Evolutionary conservation across 1,139 yeast genomes (phyloP).

Genomic region (Kodamaea fungicola): DNA sequence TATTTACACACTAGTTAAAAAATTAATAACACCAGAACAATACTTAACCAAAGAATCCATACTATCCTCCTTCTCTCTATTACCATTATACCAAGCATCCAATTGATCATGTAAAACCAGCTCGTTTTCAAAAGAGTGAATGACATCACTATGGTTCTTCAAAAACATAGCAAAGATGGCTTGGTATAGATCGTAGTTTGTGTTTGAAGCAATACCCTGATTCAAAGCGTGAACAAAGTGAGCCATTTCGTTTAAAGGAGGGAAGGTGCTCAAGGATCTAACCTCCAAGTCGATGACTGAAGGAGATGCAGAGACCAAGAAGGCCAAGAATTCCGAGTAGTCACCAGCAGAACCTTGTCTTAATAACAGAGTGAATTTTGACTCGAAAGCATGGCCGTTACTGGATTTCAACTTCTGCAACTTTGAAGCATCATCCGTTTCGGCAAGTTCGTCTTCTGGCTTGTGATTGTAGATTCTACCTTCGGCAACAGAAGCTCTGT

Average conservation of each 20-base stretch:
- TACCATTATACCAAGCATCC: constrained; percentile 46
- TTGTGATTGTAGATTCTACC: constrained; percentile 22
- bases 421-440: constrained; percentile 20
- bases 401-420: constrained; percentile 26
- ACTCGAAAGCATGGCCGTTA: constrained; percentile 51
- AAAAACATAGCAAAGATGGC: constrained; percentile 77
- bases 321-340: constrained; percentile 49
- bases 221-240: constrained; percentile 65
- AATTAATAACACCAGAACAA: constrained; percentile 74
- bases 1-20: constrained; percentile 9
- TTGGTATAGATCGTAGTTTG: constrained; percentile 66
- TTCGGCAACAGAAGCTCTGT: constrained; percentile 63
- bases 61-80: constrained; percentile 39
- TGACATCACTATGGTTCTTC: constrained; percentile 78
- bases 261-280: constrained; percentile 66
- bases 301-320: constrained; percentile 67
- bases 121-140: constrained; percentile 46
- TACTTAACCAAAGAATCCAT: constrained; percentile 73
- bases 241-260: constrained; percentile 63
- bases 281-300: constrained; percentile 81
- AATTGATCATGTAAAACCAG: constrained; percentile 41
- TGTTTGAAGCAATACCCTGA: constrained; percentile 53
- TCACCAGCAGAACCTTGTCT: constrained; percentile 47
- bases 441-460: constrained; percentile 11
- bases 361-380: constrained; percentile 67